Evolutionary conservation across 2,329 filamentous ascomycete genomes (phyloP), one percentile per base, ranked within the genome.

Genomic region (Colletotrichum ledebouriae): DNA sequence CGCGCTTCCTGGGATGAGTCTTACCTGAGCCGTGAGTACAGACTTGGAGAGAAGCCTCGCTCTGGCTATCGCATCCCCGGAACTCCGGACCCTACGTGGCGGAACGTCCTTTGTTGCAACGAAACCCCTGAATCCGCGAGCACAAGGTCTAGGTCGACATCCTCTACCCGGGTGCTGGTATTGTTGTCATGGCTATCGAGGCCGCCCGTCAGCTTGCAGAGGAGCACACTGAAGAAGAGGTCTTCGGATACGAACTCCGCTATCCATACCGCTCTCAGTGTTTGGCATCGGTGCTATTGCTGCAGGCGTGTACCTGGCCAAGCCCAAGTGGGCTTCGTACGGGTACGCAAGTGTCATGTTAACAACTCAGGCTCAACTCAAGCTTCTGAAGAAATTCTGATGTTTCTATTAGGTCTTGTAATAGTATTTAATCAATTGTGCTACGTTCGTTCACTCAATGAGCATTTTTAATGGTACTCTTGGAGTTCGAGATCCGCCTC

Each of bases 111-210:
- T 11, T 67, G 71, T 1, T 67, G 79, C 6, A 73, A 76, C 4
- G 77, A 82, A 67, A 80, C 25, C 79, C 85, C 9, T 85, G 85
- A 67, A 78, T 83, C 37, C 74, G 82, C 60, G 82, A 85, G 69
- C 84, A 85, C 74, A 73, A 75, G 29, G 81, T 84, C 71, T 78
- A 83, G 67, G 82, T 77, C 71, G 76, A 82, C 53, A 78, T 79
- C 64, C 78, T 83, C 65, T n/a, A 79, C 63, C 77, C 81, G 49
- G 78, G 76, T 11, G 75, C 76, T 10, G 80, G 78, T 49, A 73
- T 74, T 13, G 73, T 77, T 3, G 76, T 78, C 25, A 75, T 80
- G 70, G 70, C 67, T 6, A 66, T 71, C 15, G 72, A 73, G 46
- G 72, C 69, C 1, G 63, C 70, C 4, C 66, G 63, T 17, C 69